Base-by-base conservation (phyloP, 2,329 filamentous ascomycete genomes). In the Diaporthe capsici region DNA sequence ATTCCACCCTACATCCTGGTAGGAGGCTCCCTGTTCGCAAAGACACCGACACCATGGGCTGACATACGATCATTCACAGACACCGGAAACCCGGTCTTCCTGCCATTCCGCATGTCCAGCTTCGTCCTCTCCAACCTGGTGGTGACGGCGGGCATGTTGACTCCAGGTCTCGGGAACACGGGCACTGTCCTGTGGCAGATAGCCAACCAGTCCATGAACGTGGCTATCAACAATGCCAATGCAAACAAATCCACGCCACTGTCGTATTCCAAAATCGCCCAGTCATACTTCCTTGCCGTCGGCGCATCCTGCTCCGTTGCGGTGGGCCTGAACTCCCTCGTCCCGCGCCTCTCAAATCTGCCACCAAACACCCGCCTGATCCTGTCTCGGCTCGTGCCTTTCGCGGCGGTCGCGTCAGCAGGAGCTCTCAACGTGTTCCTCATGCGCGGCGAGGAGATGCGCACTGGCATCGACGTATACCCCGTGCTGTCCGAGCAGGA, bases 31-130 rank as follows among this genome's bases (percentile, higher is more conserved):
- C 25, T 20, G 53, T 44, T 22, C 47, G 28, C 51, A 65, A 60
- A 61, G 71, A 51, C 49, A 37, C n/a, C 20, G 49, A 9, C 47
- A 61, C 68, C 65, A 70, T 31, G 75, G 72, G 55, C 58, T 51
- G 34, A 79, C 78, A 72, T 10, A 20, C 9, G 37, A 53, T 63
- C 28, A 20, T 61, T 49, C 17, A 58, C 77, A 97, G 97, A 99
- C 85, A 98, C 96, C 25, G 97, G 97, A 79, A 89, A 96, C 83
- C 93, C 96, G 65, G 96, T 99, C 78, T 91, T 98, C 80, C 90
- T 99, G 25, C 97, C 97, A 28, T 98, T 98, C 84, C 94, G 97
- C 83, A 99, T 99, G 97, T 98, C 96, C 71, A 94, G 91, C 86
- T 99, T 97, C 83, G 95, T 98, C 73, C 86, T 98, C 73, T 96